phyloP scores from a whole-genome alignment of 768 basidiomycete genomes.

The Auriscalpium vulgare region DNA sequence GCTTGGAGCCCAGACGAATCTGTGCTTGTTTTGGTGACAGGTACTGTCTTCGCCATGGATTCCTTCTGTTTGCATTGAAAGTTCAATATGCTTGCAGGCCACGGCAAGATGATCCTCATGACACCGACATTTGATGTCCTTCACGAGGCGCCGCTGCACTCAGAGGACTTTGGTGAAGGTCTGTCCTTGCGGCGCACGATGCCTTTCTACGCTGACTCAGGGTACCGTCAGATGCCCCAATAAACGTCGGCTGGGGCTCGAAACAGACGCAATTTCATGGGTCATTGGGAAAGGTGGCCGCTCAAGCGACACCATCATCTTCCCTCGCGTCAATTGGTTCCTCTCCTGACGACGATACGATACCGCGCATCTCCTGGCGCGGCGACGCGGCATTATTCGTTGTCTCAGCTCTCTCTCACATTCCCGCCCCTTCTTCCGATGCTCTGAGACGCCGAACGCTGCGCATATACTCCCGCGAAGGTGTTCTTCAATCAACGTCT shows the following conservation, averaged over 20 bases:
- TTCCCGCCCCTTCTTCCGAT: constrained; percentile 15
- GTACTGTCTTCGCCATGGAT: constrained; percentile 27
- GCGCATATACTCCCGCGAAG: constrained; percentile 71
- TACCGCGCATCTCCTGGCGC: constrained; percentile 82
- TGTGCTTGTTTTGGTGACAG: constrained; percentile 74
- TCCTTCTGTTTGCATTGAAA: neutral
- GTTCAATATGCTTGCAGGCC: constrained; percentile 33
- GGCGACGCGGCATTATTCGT: constrained; percentile 89
- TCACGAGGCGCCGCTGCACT: constrained; percentile 67
- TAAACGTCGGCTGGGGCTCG: constrained; percentile 97
- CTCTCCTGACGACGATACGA: constrained; percentile 63
- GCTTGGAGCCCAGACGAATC: constrained; percentile 92
- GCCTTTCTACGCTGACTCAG: neutral
- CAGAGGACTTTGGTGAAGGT: constrained; percentile 84
- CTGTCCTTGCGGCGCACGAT: constrained; percentile 1
- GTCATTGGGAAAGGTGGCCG: constrained; percentile 81
- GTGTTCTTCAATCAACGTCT: constrained; percentile 72
- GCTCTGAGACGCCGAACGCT: constrained; percentile 44
- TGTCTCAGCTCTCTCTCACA: constrained; percentile 63
- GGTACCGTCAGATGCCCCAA: constrained; percentile 61
- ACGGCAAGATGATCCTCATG: constrained; percentile 80
- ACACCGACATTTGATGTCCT: constrained; percentile 84
- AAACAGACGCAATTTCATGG: constrained; percentile 98
- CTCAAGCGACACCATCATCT: constrained; percentile 37
- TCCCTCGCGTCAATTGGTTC: constrained; percentile 33